These are phyloP conservation scores for Elasticomyces elasticus DNA, from an alignment of 495 filamentous ascomycete genomes.

Conservation along the genomic window DNA sequence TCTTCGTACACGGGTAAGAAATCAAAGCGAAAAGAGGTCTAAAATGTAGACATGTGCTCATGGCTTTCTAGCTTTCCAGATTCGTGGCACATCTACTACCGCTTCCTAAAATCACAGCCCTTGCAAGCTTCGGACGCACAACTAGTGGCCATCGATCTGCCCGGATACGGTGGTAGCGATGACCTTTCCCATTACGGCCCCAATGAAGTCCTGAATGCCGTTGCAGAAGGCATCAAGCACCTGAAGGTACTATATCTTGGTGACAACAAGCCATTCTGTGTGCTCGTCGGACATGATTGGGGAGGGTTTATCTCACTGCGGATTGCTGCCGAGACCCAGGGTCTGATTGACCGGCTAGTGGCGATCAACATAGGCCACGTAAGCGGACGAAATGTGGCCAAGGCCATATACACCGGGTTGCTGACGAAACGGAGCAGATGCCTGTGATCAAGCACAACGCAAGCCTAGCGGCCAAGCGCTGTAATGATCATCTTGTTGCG, in stretches of 20 bases:
- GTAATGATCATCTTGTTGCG: background rate
- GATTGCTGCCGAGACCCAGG: slow-evolving; percentile 45
- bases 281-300: slow-evolving; percentile 50
- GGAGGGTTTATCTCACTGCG: slow-evolving; percentile 43
- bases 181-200: slow-evolving; percentile 38
- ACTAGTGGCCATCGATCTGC: slow-evolving; percentile 45
- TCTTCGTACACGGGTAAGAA: slow-evolving; percentile 52
- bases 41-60: too few species aligned
- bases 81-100: slow-evolving; percentile 43
- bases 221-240: slow-evolving; percentile 41
- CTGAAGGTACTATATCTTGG: slow-evolving; percentile 37
- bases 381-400: slow-evolving; percentile 20
- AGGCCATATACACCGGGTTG: background rate
- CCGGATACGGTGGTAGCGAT: slow-evolving; percentile 47
- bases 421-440: slow-evolving; percentile 10
- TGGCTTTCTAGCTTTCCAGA: slow-evolving; percentile 54
- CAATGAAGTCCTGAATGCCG: slow-evolving; percentile 40
- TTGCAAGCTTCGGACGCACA: slow-evolving; percentile 30
- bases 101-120: slow-evolving; percentile 31
- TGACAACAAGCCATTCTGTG: slow-evolving; percentile 21
- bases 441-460: slow-evolving; percentile 28
- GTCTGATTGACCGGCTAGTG: slow-evolving; percentile 45
- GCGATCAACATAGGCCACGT: slow-evolving; percentile 42
- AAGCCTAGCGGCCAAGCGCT: slow-evolving; percentile 14
- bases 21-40: too few species aligned